Conservation (phyloP, 176 grass and related monocot species). For the Elaeis guineensis region DNA sequence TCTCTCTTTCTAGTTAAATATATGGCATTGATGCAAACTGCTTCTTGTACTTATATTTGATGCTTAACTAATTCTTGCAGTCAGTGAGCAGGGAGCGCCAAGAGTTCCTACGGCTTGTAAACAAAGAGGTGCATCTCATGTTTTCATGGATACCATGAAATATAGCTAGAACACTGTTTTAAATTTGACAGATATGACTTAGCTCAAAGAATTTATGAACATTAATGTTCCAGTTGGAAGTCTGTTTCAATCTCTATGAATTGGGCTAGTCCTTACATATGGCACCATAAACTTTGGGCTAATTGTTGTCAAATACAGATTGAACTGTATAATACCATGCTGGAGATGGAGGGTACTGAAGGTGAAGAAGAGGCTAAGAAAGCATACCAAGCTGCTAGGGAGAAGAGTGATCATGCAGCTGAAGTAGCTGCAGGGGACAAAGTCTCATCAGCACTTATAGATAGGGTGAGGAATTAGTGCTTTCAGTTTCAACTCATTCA, state of each 20-base stretch:
- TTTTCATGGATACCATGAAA: background rate
- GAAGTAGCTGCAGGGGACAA: slow-evolving; percentile 54
- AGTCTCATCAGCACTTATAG: slow-evolving; percentile 83
- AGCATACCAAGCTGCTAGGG: slow-evolving; percentile 76
- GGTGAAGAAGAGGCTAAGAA: slow-evolving; percentile 86
- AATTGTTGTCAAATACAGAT: slow-evolving; percentile 44
- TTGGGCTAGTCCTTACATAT: background rate
- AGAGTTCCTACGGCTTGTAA: slow-evolving; percentile 87
- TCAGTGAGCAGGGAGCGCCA: slow-evolving; percentile 80
- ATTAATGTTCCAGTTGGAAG: slow-evolving; percentile 2
- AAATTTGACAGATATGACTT: background rate
- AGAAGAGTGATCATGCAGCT: slow-evolving; percentile 63
- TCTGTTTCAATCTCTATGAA: background rate
- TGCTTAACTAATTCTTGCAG: slow-evolving; percentile 38
- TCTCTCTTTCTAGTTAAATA: slow-evolving; percentile 2
- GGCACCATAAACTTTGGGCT: too few species aligned
- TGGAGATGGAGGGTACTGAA: slow-evolving; percentile 81
- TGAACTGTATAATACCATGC: slow-evolving; percentile 76
- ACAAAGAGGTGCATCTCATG: slow-evolving; percentile 65
- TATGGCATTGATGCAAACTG: slow-evolving; percentile 17
- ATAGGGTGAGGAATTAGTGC: slow-evolving; percentile 45
- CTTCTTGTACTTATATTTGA: slow-evolving; percentile 10
- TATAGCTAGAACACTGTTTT: background rate
- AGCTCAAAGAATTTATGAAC: slow-evolving; percentile 1
- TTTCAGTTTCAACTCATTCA: too few species aligned